phyloP scores from a whole-genome alignment of 2,329 filamentous ascomycete species.

The Penicillium aurantiogriseum region DNA sequence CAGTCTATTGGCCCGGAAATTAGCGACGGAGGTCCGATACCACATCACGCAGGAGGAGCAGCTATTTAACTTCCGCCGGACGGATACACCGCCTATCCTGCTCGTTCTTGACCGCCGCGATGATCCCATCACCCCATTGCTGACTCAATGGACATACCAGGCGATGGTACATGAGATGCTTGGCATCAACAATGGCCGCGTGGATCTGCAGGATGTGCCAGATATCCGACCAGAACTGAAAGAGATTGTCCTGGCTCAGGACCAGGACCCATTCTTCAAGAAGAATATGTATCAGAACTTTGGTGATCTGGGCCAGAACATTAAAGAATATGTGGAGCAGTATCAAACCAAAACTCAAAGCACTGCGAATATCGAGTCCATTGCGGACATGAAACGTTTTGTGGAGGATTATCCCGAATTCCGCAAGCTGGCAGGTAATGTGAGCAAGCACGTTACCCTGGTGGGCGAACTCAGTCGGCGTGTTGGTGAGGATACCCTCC shows the following conservation, averaged over 20 bases:
- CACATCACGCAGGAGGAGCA: slow-evolving; percentile 94
- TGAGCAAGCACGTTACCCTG: slow-evolving; percentile 96
- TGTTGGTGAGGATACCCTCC: slow-evolving; percentile 77
- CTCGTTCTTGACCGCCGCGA: slow-evolving; percentile 88
- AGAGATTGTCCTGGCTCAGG: slow-evolving; percentile 92
- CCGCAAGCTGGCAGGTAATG: slow-evolving; percentile 92
- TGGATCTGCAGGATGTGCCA: slow-evolving; percentile 79
- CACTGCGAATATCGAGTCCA: slow-evolving; percentile 93
- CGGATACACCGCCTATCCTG: slow-evolving; percentile 90
- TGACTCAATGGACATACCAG: slow-evolving; percentile 99
- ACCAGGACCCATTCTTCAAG: slow-evolving; percentile 98
- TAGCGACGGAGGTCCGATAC: slow-evolving; percentile 89
- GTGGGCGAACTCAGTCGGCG: slow-evolving; percentile 89
- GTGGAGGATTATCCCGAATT: slow-evolving; percentile 99
- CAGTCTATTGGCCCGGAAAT: slow-evolving; percentile 84
- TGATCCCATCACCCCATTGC: slow-evolving; percentile 87
- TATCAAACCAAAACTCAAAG: slow-evolving; percentile 98
- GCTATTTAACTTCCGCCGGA: slow-evolving; percentile 91
- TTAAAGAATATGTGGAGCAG: slow-evolving; percentile 98
- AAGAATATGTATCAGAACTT: slow-evolving; percentile 99
- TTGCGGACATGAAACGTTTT: slow-evolving; percentile 98
- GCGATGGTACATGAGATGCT: slow-evolving; percentile 99
- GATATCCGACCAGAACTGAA: slow-evolving; percentile 83
- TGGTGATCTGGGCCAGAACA: slow-evolving; percentile 89
- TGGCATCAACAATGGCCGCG: slow-evolving; percentile 91